Conservation (phyloP, 257 asterid species). For the Penstemon eatonii region DNA sequence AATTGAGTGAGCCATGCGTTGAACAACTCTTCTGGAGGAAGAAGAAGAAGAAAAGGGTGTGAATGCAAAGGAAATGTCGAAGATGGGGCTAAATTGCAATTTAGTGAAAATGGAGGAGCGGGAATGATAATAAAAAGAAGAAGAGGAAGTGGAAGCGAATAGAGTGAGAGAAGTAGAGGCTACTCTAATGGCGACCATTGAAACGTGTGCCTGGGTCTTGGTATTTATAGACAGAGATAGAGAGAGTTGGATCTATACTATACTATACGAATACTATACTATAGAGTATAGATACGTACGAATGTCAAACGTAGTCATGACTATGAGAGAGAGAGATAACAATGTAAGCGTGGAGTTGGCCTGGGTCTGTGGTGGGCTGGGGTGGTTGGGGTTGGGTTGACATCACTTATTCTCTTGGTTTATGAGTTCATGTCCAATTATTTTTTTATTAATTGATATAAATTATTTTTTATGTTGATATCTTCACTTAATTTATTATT, state of each 20-base stretch:
- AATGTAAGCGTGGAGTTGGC: no score
- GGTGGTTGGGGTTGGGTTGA: no score
- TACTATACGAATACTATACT: no score
- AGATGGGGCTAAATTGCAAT: slow-evolving; percentile 28
- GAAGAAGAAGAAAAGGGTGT: slow-evolving; percentile 20
- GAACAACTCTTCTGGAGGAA: slow-evolving; percentile 22
- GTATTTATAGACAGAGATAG: slow-evolving; percentile 27
- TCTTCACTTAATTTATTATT: no score
- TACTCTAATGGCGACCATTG: slow-evolving; percentile 56
- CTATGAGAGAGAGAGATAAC: no score
- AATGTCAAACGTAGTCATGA: no score
- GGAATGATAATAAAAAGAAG: slow-evolving; percentile 28
- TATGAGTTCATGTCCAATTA: no score
- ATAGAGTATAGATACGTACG: no score
- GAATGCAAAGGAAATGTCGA: slow-evolving; percentile 32
- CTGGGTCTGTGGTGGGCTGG: no score
- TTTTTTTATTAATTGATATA: no score
- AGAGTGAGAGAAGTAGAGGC: slow-evolving; percentile 35
- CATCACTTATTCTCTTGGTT: no score
- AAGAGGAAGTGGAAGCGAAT: slow-evolving; percentile 33
- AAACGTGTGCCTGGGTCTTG: slow-evolving; percentile 1
- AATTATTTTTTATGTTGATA: no score
- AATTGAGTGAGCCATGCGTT: slow-evolving; percentile 54
- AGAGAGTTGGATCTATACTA: neutral
- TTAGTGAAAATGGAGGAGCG: slow-evolving; percentile 42